Conservation (phyloP, 73 alveolate genomes). For the Effrenium voratum region DNA sequence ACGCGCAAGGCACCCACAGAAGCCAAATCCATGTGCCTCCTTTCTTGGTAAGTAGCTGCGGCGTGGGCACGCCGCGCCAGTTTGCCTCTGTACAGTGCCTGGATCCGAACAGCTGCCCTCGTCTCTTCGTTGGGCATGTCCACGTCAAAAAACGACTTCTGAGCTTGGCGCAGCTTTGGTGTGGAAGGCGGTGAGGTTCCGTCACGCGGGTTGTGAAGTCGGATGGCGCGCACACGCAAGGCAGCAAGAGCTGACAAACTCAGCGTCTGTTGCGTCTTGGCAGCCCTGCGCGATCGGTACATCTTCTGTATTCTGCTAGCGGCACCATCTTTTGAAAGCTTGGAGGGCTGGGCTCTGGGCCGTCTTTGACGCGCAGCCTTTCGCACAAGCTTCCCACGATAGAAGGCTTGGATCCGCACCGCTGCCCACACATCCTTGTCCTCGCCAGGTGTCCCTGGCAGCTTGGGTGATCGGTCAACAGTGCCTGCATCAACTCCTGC, state of each 20-base stretch:
- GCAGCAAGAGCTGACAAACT: no score
- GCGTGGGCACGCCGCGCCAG: not conserved
- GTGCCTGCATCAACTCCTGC: no score
- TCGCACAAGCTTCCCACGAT: not conserved
- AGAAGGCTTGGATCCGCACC: not conserved
- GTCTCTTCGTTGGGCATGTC: not conserved
- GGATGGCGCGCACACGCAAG: constrained; percentile 48
- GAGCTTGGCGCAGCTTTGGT: not conserved
- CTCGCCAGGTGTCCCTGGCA: not conserved
- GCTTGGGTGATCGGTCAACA: no score
- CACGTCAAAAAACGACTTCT: not conserved
- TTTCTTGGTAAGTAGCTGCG: not conserved
- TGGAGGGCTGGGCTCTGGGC: no score
- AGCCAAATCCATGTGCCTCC: not conserved
- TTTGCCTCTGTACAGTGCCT: constrained; percentile 18
- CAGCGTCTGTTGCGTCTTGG: no score
- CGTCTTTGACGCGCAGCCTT: no score
- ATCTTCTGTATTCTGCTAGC: no score
- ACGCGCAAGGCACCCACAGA: constrained; percentile 5
- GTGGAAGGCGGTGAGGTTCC: not conserved
- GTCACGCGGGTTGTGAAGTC: not conserved
- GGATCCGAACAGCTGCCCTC: constrained; percentile 14
- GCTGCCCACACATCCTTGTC: not conserved
- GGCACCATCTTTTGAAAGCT: no score
- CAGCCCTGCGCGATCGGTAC: no score